Percentiles rank a stretch among this genome's conserved stretches.
Evolutionary conservation across 148 eudicot genomes (phyloP).

Genomic region (Rhododendron griersonianum): DNA sequence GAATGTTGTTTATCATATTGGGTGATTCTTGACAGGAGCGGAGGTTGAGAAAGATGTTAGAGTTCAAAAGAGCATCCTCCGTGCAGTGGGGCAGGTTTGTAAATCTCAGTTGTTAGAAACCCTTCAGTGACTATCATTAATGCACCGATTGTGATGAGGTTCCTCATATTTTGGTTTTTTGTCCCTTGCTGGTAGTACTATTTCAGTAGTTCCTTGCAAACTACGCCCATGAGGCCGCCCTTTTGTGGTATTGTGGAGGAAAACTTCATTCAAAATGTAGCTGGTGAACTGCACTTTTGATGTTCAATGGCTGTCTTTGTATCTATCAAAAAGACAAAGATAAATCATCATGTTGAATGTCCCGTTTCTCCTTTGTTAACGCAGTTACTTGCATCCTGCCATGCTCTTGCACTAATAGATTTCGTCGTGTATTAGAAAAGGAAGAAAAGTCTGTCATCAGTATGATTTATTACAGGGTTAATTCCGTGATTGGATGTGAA

Average conservation of each 20-base stretch:
- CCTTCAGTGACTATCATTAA: background rate
- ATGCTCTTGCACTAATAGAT: background rate
- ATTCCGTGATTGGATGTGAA: background rate
- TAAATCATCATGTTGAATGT: background rate
- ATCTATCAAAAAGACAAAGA: background rate
- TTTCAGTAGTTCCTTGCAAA: background rate
- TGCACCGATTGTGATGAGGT: background rate
- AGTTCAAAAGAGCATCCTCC: constrained; percentile 84
- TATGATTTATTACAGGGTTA: background rate
- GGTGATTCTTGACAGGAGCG: constrained; percentile 43
- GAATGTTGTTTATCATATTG: background rate
- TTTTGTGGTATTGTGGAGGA: background rate
- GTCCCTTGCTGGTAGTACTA: background rate
- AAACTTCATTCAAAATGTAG: background rate
- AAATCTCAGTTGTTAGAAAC: background rate
- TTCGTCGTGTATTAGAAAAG: background rate
- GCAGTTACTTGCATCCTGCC: background rate
- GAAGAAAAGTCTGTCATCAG: background rate
- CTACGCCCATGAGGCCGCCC: background rate
- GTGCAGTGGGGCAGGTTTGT: constrained; percentile 86
- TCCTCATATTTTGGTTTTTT: background rate
- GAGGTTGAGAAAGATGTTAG: constrained; percentile 78
- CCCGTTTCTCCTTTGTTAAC: background rate
- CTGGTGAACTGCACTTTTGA: background rate
- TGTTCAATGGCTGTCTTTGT: background rate